Conservation (phyloP, 495 filamentous ascomycete genomes). For the Eremomyces bilateralis region DNA sequence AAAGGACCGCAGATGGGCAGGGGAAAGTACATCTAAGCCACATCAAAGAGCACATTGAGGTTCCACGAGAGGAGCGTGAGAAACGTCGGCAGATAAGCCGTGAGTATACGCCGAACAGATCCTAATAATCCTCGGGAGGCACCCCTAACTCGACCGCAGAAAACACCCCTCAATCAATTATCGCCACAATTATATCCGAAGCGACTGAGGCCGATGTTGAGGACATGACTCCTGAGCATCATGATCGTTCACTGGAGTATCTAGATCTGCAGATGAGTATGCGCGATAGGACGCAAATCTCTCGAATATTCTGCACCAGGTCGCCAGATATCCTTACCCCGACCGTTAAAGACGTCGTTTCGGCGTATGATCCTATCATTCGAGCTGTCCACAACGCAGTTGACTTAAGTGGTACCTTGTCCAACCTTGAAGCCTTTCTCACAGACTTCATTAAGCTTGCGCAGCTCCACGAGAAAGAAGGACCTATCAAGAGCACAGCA, state of each 20-base stretch:
- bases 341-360: conserved; percentile 30
- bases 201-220: conserved; percentile 2
- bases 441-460: conserved; percentile 33
- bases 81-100: conserved; percentile 21
- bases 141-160: too few species aligned
- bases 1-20: conserved; percentile 25
- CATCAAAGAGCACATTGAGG: conserved; percentile 26
- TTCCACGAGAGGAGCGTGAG: conserved; percentile 27
- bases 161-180: conserved; percentile 25
- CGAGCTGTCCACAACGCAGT: conserved; percentile 37
- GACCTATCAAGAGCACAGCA: background rate
- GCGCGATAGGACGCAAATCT: conserved; percentile 38
- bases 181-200: conserved; percentile 26
- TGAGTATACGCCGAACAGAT: too few species aligned
- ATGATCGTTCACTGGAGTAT: conserved; percentile 34
- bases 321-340: conserved; percentile 37
- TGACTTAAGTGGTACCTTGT: conserved; percentile 36
- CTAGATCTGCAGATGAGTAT: conserved; percentile 33
- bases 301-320: conserved; percentile 30
- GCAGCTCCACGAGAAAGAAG: conserved; percentile 5
- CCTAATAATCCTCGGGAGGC: too few species aligned
- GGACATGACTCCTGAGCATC: conserved; percentile 26
- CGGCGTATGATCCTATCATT: conserved; percentile 44
- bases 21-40: conserved; percentile 25
- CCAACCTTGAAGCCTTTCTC: conserved; percentile 34